phyloP scores from a whole-genome alignment of 768 basidiomycete genomes.

The Boletus sp. region DNA sequence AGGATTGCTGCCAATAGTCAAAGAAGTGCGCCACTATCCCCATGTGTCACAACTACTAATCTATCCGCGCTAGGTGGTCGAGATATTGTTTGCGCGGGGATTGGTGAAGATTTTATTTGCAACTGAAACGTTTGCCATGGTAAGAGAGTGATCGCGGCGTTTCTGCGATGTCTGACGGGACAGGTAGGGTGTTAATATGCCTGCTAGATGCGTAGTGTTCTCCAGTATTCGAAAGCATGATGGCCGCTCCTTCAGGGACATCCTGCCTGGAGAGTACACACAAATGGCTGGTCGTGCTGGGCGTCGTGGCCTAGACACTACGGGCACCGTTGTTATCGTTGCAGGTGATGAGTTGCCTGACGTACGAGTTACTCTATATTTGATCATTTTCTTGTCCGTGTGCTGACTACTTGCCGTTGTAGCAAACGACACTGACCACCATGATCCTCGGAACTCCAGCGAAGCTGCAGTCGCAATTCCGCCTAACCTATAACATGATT shows the following conservation, averaged over 20 bases:
- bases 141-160: slow-evolving; percentile 30
- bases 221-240: slow-evolving; percentile 95
- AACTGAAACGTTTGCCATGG: slow-evolving; percentile 99
- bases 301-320: slow-evolving; percentile 89
- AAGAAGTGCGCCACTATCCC: slow-evolving; percentile 62
- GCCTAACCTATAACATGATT: slow-evolving; percentile 99
- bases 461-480: slow-evolving; percentile 92
- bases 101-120: slow-evolving; percentile 96
- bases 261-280: slow-evolving; percentile 90
- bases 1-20: slow-evolving; percentile 92
- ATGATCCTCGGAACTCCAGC: slow-evolving; percentile 97
- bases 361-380: slow-evolving; percentile 40
- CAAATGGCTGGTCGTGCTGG: slow-evolving; percentile 99
- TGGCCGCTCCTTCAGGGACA: slow-evolving; percentile 85
- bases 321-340: slow-evolving; percentile 92
- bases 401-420: not conserved
- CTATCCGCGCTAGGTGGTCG: slow-evolving; percentile 65
- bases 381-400: not conserved
- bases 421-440: slow-evolving; percentile 72
- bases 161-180: slow-evolving; percentile 10
- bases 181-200: slow-evolving; percentile 96
- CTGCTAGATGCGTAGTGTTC: slow-evolving; percentile 95
- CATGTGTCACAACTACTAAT: not conserved
- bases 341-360: slow-evolving; percentile 84
- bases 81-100: slow-evolving; percentile 92